Percentiles rank a stretch among this genome's conserved stretches.
These are phyloP conservation scores for Chlorociboria aeruginascens DNA, from an alignment of 495 filamentous ascomycete species.

Conservation along the genomic window DNA sequence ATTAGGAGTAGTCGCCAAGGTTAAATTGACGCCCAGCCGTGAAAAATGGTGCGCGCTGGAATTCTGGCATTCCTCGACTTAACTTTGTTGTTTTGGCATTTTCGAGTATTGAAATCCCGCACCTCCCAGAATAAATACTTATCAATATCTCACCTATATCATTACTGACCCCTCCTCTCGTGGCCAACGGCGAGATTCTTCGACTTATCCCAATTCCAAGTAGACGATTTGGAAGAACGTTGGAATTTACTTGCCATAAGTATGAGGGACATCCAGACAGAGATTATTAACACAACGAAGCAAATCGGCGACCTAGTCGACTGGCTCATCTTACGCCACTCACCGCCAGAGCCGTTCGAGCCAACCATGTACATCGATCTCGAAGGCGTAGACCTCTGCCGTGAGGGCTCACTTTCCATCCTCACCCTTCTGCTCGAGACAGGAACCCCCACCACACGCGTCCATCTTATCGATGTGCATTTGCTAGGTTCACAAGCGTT, in stretches of 20 bases:
- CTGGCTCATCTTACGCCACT: conserved; percentile 18
- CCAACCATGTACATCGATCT: conserved; percentile 42
- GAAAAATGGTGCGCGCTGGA: too few species aligned
- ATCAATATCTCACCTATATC: too few species aligned
- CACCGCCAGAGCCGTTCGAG: conserved; percentile 14
- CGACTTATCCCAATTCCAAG: too few species aligned
- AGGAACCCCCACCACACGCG: conserved; percentile 14
- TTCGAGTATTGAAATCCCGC: too few species aligned
- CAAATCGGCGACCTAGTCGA: conserved; percentile 18
- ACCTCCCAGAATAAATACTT: too few species aligned
- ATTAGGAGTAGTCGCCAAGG: too few species aligned
- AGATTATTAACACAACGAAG: conserved; percentile 19
- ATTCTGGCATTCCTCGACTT: too few species aligned
- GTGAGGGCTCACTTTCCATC: conserved; percentile 37
- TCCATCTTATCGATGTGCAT: conserved; percentile 41
- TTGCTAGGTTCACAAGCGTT: conserved; percentile 32
- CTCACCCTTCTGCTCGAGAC: conserved; percentile 26
- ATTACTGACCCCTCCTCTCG: too few species aligned
- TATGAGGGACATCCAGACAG: conserved; percentile 14
- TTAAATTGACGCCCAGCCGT: too few species aligned
- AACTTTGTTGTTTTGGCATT: too few species aligned
- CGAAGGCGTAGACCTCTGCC: conserved; percentile 37
- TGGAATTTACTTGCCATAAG: conserved; percentile 2
- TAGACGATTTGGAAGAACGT: too few species aligned
- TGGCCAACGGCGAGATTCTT: too few species aligned